These are phyloP conservation scores for Cytospora mali DNA, from an alignment of 2,329 filamentous ascomycete genomes.

Conservation along the genomic window DNA sequence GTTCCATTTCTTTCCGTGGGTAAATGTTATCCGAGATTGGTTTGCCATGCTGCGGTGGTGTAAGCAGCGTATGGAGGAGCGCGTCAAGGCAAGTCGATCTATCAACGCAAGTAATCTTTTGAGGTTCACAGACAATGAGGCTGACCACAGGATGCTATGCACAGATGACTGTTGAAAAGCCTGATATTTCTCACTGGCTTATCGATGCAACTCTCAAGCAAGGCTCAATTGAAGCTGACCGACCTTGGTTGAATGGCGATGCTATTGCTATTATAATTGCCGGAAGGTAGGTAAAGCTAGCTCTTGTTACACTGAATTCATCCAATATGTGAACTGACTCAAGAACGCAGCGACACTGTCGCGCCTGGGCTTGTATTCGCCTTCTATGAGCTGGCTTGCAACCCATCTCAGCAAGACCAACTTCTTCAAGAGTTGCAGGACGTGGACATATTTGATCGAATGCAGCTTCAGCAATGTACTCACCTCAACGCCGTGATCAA, in stretches of 20 bases:
- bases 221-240: not conserved
- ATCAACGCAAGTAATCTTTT: not conserved
- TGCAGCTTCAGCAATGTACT: not conserved
- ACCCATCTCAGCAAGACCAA: not conserved
- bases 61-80: not conserved
- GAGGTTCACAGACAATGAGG: not conserved
- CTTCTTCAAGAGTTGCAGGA: not conserved
- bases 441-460: not conserved
- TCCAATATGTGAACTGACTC: not conserved
- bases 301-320: not conserved
- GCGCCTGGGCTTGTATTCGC: not conserved
- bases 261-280: not conserved
- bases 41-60: not conserved
- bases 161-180: not conserved
- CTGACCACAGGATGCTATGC: not conserved
- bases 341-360: not conserved
- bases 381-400: not conserved
- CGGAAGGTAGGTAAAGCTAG: not conserved
- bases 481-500: not conserved
- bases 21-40: not conserved
- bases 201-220: not conserved
- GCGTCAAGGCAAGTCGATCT: not conserved
- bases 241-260: not conserved
- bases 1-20: not conserved
- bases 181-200: not conserved